Conservation (phyloP, 306 rosid genomes). For the Rosa persica region DNA sequence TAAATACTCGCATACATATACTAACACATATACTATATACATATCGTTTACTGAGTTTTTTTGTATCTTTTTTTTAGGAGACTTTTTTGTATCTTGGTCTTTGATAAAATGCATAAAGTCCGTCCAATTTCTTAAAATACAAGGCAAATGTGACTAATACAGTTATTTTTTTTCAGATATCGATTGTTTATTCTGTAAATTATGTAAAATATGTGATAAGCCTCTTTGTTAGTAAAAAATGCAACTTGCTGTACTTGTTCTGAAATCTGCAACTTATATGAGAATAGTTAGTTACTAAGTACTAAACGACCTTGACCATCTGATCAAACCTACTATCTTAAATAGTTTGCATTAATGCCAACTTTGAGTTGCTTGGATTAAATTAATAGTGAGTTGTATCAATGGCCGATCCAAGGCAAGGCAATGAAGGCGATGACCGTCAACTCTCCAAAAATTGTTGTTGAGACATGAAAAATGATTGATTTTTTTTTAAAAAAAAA, state of each 20-base stretch:
- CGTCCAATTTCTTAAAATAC: neutral
- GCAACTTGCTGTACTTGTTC: neutral
- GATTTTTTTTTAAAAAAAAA: too few species aligned
- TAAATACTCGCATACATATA: neutral
- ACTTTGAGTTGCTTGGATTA: conserved; percentile 2
- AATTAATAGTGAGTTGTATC: neutral
- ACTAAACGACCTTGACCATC: neutral
- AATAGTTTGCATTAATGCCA: neutral
- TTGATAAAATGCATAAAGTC: neutral
- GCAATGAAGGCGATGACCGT: neutral
- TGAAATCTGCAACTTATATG: neutral
- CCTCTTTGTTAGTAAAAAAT: neutral
- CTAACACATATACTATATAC: neutral
- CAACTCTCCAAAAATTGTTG: neutral
- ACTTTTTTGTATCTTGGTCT: conserved; percentile 19
- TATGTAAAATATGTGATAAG: neutral
- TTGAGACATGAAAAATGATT: neutral
- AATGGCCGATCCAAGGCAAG: neutral
- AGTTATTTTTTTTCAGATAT: neutral
- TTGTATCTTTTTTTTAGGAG: conserved; percentile 16
- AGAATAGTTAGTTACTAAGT: neutral
- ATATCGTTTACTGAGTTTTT: neutral
- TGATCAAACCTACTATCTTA: neutral
- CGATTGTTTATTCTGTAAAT: neutral
- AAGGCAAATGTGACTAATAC: conserved; percentile 7